These are phyloP conservation scores for Beauveria asiatica DNA, from an alignment of 2,329 filamentous ascomycete species.

Conservation along the genomic window DNA sequence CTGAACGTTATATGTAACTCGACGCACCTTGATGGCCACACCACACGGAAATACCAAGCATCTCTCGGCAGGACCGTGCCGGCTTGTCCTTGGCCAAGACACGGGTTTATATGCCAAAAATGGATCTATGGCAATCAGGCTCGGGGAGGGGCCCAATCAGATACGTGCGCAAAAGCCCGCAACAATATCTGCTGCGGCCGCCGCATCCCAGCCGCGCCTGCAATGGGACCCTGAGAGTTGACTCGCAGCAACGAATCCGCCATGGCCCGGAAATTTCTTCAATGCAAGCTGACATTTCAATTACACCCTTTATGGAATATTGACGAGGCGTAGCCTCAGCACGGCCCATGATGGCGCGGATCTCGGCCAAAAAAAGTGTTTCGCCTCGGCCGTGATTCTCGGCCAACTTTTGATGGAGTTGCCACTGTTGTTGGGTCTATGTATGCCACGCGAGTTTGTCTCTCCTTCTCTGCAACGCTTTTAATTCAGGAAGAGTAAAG, in stretches of 20 bases:
- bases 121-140: background rate
- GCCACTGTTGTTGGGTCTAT: no score
- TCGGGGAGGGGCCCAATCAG: background rate
- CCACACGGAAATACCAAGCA: background rate
- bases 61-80: background rate
- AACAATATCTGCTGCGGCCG: background rate
- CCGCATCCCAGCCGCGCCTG: background rate
- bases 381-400: background rate
- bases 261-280: background rate
- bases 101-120: background rate
- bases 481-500: background rate
- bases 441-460: no score
- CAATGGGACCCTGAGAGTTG: background rate
- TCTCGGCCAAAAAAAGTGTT: background rate
- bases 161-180: background rate
- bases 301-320: background rate
- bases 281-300: background rate
- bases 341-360: background rate
- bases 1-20: background rate
- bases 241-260: background rate
- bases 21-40: background rate
- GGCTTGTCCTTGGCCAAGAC: background rate
- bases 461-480: no score
- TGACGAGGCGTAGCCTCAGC: background rate
- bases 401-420: background rate